Evolutionary conservation across 108 stramenopile species (phyloP), one percentile per base, ranked within the genome.

Genomic region (Epithemia pelagica): DNA sequence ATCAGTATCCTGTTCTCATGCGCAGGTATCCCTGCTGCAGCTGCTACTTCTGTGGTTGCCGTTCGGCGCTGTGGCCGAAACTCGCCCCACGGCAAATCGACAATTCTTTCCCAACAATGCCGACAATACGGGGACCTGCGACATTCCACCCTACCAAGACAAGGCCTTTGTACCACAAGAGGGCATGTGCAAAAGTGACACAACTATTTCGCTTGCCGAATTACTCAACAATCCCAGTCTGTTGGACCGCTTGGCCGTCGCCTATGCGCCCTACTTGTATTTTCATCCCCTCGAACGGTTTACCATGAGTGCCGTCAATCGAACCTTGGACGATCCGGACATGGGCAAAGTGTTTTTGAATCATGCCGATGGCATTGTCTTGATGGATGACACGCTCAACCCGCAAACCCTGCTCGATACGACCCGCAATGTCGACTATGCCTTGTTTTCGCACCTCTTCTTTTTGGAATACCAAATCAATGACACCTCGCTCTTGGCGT

Each of bases 141-240:
- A 22, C 10, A n/a, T 59, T n/a, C 58, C 58, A 24, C 58, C 58
- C 19, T 59, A 59, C 58, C 58, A 59, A 22, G n/a, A 59, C 58
- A 59, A 59, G 10, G 10, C 10, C n/a, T 59, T 59, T 25, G n/a
- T 22, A 23, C 58, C 58, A 10, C 23, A 22, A 25, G 19, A n/a
- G n/a, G 21, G 23, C n/a, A 10, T 59, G 10, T 59, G 58, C 23
- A 18, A 59, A 10, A 25, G 23, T 10, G 23, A n/a, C 15, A 23
- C 19, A 15, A 10, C 58, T 15, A 21, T 25, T n/a, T n/a, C n/a
- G n/a, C 10, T 25, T 59, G 23, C 19, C 58, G 52, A 52, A 18
- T 52, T 10, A 52, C 19, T 18, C 52, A 18, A 52, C 19, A 52
- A 18, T 19, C 52, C 52, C 10, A 52, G 52, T 52, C 52, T 18